Evolutionary conservation across 495 filamentous ascomycete species (phyloP), one percentile per base, ranked within the genome.

Genomic region (Elaphomyces granulatus): DNA sequence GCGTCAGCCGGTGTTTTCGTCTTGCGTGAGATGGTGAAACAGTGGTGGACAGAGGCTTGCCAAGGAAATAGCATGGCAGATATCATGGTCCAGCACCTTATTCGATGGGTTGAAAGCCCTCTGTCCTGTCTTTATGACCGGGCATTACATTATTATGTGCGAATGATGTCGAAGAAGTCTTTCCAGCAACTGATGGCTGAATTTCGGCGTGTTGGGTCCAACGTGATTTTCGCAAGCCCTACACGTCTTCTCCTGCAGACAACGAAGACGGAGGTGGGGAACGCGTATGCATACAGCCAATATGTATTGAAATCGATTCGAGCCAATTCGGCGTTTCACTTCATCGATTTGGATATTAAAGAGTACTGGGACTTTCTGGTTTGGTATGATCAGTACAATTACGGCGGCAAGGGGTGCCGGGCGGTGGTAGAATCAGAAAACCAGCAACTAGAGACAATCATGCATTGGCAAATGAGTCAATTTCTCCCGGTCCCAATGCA

Each of bases 371-470:
- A 99, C 53, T 96, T 95, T 56, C 77, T 99, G 0, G 78, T 94
- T n/a, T 99, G 90, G 90, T 95, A 95, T 45, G 90, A 99, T 55
- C 87, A 94, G 60, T 90, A 87, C 64, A 99, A 99, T 59, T 94
- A 95, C 55, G 90, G 90, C 38, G 90, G 90, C 40, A 94, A 90
- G 52, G 92, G 84, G 2, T 90, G 82, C 51, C 71, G 75, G 20
- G 74, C 90, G 47, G 83, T 95, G 8, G 68, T 80, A 19, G 90
- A 92, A 52, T 67, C 70, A 26, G 88, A 94, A 36, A 72, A 82
- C 20, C 87, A 95, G 55, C 66, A 74, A n/a, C 70, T 99, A 15
- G 83, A 93, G 46, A 88, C 79, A 26, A 77, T 96, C 55, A 95
- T 96, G 90, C 83, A 93, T 55, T 99, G 92, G 92, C 92, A 96